Evolutionary conservation across 2,329 filamentous ascomycete species (phyloP).

Genomic region (Elsinoe australis): DNA sequence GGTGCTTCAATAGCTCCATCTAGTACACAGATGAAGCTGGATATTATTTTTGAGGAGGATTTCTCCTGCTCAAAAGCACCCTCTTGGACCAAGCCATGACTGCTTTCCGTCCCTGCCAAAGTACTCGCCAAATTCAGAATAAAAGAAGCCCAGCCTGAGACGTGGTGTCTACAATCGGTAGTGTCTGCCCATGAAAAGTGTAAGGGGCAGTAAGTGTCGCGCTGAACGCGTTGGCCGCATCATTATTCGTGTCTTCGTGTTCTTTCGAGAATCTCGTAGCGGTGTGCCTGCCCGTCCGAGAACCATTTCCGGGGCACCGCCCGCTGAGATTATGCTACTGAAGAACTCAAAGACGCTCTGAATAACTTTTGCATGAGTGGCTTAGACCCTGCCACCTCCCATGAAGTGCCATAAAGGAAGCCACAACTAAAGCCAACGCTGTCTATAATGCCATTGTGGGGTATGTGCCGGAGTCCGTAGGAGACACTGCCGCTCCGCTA

Average conservation of each 20-base stretch:
- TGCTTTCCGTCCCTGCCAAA: conserved; percentile 2
- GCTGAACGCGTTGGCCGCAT: conserved; percentile 14
- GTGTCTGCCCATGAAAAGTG: conserved; percentile 11
- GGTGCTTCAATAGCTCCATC: conserved; percentile 6
- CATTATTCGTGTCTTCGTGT: conserved; percentile 16
- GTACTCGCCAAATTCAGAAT: background rate
- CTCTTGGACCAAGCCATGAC: conserved; percentile 11
- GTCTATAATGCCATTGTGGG: conserved; percentile 45
- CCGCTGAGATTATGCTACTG: conserved; percentile 17
- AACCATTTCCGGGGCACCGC: conserved; percentile 16
- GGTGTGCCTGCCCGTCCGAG: conserved; percentile 15
- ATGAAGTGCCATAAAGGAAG: conserved; percentile 13
- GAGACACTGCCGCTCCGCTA: conserved; percentile 22
- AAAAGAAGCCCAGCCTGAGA: conserved; percentile 13
- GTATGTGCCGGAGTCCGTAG: conserved; percentile 38
- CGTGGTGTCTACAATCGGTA: conserved; percentile 15
- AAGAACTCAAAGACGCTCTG: conserved; percentile 16
- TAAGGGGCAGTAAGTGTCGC: conserved; percentile 8
- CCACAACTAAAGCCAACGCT: conserved; percentile 37
- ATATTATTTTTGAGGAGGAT: conserved; percentile 5
- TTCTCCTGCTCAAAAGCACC: background rate
- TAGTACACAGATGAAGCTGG: conserved; percentile 6
- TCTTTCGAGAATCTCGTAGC: conserved; percentile 14
- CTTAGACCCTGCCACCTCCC: conserved; percentile 12
- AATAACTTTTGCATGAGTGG: conserved; percentile 16